Evolutionary conservation across 768 basidiomycete genomes (phyloP).

Genomic region (Baorangia bicolor): DNA sequence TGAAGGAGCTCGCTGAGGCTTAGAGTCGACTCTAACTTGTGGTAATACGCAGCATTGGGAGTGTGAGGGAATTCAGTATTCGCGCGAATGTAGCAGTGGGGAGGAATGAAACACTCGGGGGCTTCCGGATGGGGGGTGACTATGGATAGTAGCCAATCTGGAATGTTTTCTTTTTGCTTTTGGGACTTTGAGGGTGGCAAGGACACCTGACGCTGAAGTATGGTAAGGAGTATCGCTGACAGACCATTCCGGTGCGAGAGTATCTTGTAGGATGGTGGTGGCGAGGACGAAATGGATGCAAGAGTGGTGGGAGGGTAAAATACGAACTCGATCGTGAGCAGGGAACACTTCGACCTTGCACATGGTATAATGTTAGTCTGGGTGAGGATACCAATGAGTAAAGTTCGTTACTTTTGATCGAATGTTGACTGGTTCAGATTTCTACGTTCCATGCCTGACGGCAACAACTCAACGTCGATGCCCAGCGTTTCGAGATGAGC

Average conservation of each 20-base stretch:
- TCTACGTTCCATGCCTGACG: constrained; percentile 79
- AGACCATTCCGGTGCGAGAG: constrained; percentile 65
- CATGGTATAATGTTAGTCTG: constrained; percentile 13
- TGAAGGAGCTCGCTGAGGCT: constrained; percentile 50
- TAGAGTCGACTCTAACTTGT: constrained; percentile 53
- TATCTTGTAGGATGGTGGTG: constrained; percentile 45
- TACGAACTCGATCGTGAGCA: constrained; percentile 72
- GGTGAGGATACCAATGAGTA: constrained; percentile 9
- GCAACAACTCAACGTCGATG: constrained; percentile 74
- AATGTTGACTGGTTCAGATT: constrained; percentile 79
- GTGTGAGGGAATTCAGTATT: constrained; percentile 27
- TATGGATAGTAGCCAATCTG: constrained; percentile 57
- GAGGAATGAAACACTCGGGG: constrained; percentile 52
- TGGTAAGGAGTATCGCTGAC: constrained; percentile 44
- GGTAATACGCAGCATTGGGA: constrained; percentile 42
- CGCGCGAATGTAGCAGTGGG: constrained; percentile 62
- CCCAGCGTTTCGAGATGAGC: constrained; percentile 65
- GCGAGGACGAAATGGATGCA: constrained; percentile 35
- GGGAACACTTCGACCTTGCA: constrained; percentile 60
- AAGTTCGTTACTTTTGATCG: constrained; percentile 67
- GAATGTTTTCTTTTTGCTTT: constrained; percentile 49
- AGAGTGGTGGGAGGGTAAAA: constrained; percentile 58
- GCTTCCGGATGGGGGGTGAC: constrained; percentile 54
- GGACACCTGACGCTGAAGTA: constrained; percentile 48
- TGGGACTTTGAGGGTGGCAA: constrained; percentile 18